A percentile compares a stretch with the other conserved stretches of the same genome.
Conservation (phyloP, 768 basidiomycete genomes). For the Serendipita indica region DNA sequence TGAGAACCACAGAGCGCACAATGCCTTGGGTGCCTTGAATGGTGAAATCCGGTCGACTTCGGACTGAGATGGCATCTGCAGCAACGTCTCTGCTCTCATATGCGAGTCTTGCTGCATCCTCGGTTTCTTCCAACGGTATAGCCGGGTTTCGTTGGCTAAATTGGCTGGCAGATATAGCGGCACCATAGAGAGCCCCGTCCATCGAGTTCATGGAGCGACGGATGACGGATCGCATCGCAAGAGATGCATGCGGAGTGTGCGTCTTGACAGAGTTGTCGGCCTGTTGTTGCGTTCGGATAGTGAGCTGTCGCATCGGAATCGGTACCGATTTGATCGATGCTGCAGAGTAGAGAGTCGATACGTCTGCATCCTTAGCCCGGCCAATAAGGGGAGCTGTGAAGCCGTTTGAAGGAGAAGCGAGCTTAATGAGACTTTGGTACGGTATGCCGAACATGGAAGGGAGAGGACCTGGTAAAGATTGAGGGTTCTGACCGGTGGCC, state of each 20-base stretch:
- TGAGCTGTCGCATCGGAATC: constrained; percentile 24
- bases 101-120: constrained; percentile 26
- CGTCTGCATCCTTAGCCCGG: constrained; percentile 46
- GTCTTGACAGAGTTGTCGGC: constrained; percentile 19
- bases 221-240: not conserved
- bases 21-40: constrained; percentile 64
- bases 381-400: constrained; percentile 7
- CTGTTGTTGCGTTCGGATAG: constrained; percentile 18
- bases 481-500: not conserved
- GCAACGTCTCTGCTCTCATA: constrained; percentile 69
- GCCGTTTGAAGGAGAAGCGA: constrained; percentile 20
- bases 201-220: constrained; percentile 4
- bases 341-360: constrained; percentile 76
- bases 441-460: constrained; percentile 15
- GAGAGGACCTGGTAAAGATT: not conserved
- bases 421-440: constrained; percentile 22
- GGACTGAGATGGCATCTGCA: constrained; percentile 48
- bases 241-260: constrained; percentile 12
- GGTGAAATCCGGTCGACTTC: constrained; percentile 43
- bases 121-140: not conserved
- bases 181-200: constrained; percentile 6
- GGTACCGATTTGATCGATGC: constrained; percentile 64
- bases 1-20: constrained; percentile 66
- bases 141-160: not conserved
- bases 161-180: not conserved